Conservation (phyloP, 106 monocot species). For the Phalaenopsis aphrodite region DNA sequence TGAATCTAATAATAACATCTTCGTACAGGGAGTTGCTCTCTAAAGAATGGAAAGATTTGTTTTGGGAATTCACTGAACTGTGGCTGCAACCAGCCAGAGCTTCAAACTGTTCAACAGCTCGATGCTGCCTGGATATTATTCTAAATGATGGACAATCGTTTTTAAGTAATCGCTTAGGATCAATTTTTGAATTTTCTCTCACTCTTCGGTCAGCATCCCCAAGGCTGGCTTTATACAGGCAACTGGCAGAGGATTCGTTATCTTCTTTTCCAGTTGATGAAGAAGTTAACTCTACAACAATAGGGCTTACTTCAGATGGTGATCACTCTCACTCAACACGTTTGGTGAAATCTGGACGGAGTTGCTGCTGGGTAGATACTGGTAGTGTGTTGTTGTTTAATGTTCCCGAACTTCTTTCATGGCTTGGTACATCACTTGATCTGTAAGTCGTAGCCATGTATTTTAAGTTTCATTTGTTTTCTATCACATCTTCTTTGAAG, state of each 20-base stretch:
- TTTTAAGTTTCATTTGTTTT: neutral
- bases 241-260: constrained; percentile 79
- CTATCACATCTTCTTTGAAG: neutral
- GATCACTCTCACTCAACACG: constrained; percentile 6
- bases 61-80: constrained; percentile 70
- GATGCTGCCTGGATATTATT: constrained; percentile 57
- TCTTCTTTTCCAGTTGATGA: constrained; percentile 29
- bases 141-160: constrained; percentile 46
- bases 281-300: constrained; percentile 2
- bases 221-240: constrained; percentile 63
- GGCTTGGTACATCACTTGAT: constrained; percentile 34
- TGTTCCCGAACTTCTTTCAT: constrained; percentile 37
- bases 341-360: constrained; percentile 21
- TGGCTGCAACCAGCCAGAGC: constrained; percentile 55
- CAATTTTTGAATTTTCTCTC: constrained; percentile 78
- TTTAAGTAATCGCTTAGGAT: constrained; percentile 53
- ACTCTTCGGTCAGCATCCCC: constrained; percentile 73
- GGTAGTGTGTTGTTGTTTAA: constrained; percentile 56
- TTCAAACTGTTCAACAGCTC: constrained; percentile 52
- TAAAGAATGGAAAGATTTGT: constrained; percentile 64
- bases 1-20: neutral
- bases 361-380: constrained; percentile 87
- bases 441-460: constrained; percentile 25
- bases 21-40: constrained; percentile 68
- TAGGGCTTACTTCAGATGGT: neutral